These are phyloP conservation scores for Ambrosiella cleistominuta DNA, from an alignment of 2,329 filamentous ascomycete species.

Conservation along the genomic window DNA sequence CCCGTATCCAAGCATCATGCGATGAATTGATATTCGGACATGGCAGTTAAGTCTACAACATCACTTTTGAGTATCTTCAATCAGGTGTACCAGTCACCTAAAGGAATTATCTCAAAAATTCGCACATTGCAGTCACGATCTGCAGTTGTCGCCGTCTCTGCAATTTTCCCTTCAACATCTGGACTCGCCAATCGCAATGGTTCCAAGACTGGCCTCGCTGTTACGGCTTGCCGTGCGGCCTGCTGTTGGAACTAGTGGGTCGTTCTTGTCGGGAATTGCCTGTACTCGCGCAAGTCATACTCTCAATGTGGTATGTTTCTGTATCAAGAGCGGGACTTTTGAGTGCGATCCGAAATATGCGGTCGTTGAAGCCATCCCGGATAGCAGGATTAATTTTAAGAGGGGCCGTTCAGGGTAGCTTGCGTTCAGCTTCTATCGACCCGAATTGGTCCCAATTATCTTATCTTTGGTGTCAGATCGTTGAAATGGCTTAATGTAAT, in stretches of 20 bases:
- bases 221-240: constrained; percentile 50
- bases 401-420: neutral
- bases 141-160: neutral
- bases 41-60: no score
- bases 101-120: neutral
- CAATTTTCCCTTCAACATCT: neutral
- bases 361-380: neutral
- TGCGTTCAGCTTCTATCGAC: no score
- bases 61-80: neutral
- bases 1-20: no score
- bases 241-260: constrained; percentile 43
- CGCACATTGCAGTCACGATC: neutral
- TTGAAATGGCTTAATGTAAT: no score
- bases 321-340: neutral
- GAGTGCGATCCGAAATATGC: neutral
- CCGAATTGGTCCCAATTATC: no score
- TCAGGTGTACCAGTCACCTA: neutral
- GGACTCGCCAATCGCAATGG: constrained; percentile 35
- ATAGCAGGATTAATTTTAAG: neutral
- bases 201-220: constrained; percentile 63
- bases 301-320: constrained; percentile 43
- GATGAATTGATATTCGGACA: no score
- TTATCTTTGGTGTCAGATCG: no score
- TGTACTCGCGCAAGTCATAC: constrained; percentile 50
- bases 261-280: constrained; percentile 52